Percentiles rank a stretch among this genome's conserved stretches.
phyloP scores from a whole-genome alignment of 495 filamentous ascomycete species.

The Jackrogersella minutella region DNA sequence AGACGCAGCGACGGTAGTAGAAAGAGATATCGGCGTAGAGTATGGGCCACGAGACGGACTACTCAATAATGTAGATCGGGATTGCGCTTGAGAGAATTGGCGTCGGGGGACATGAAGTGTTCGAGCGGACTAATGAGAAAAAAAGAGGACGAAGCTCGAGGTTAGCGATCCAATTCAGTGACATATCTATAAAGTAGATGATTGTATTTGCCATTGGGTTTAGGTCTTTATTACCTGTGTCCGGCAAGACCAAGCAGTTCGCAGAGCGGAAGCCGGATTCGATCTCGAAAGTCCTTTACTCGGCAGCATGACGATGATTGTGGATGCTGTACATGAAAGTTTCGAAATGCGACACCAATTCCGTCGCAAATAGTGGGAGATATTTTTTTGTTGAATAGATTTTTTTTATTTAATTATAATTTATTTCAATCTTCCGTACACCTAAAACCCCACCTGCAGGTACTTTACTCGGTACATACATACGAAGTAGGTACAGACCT shows the following conservation, averaged over 20 bases:
- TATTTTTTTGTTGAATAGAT: too few species aligned
- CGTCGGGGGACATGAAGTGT: constrained; percentile 22
- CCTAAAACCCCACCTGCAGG: background rate
- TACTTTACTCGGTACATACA: too few species aligned
- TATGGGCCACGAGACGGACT: background rate
- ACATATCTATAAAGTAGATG: background rate
- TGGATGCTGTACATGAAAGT: background rate
- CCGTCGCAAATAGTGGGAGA: background rate
- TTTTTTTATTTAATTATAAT: too few species aligned
- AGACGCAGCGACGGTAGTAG: constrained; percentile 18
- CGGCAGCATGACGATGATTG: constrained; percentile 57
- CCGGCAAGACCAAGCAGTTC: constrained; percentile 41
- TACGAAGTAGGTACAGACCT: background rate
- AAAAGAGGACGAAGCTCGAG: constrained; percentile 10
- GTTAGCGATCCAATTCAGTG: constrained; percentile 26
- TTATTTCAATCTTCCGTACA: background rate
- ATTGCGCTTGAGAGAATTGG: constrained; percentile 36
- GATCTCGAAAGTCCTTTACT: constrained; percentile 60
- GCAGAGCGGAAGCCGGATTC: constrained; percentile 51
- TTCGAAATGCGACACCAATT: constrained; percentile 10
- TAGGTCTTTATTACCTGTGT: constrained; percentile 38
- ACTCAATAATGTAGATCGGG: constrained; percentile 20
- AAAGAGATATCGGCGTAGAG: constrained; percentile 3
- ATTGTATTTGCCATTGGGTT: constrained; percentile 1
- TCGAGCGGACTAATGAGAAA: constrained; percentile 15